These are phyloP conservation scores for Nitzschia putrida DNA, from an alignment of 108 stramenopile genomes.

Conservation along the genomic window DNA sequence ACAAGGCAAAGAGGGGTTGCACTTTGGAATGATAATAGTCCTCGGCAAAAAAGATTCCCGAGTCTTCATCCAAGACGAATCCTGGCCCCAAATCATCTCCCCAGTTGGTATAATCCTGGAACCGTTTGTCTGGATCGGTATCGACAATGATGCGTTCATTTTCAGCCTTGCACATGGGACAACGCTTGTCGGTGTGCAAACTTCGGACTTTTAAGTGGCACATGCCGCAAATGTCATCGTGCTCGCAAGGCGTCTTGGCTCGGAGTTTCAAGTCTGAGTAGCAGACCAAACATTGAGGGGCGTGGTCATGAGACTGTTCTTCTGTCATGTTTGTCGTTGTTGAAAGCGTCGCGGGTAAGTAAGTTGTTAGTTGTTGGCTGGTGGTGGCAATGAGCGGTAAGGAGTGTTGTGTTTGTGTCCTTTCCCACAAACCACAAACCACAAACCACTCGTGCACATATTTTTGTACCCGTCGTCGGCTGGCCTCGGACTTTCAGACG, in stretches of 20 bases:
- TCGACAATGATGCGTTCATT: slow-evolving; percentile 81
- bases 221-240: slow-evolving; percentile 79
- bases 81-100: slow-evolving; percentile 62
- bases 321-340: too few species aligned
- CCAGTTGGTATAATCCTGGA: slow-evolving; percentile 69
- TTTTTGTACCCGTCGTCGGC: too few species aligned
- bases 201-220: slow-evolving; percentile 76
- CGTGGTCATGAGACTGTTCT: not conserved
- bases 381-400: too few species aligned
- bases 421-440: too few species aligned
- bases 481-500: too few species aligned
- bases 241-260: slow-evolving; percentile 69
- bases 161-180: slow-evolving; percentile 75
- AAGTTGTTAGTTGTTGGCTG: too few species aligned
- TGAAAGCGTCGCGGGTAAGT: too few species aligned
- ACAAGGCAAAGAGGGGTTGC: slow-evolving; percentile 61
- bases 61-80: slow-evolving; percentile 62
- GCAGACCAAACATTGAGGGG: slow-evolving; percentile 65
- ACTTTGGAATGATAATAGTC: slow-evolving; percentile 58
- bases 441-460: too few species aligned
- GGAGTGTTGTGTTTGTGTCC: too few species aligned
- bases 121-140: slow-evolving; percentile 29
- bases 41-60: slow-evolving; percentile 76
- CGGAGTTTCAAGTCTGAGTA: slow-evolving; percentile 60
- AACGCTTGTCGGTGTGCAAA: slow-evolving; percentile 70